These are phyloP conservation scores for Penicillium longicatenatum DNA, from an alignment of 495 filamentous ascomycete genomes.

Conservation along the genomic window DNA sequence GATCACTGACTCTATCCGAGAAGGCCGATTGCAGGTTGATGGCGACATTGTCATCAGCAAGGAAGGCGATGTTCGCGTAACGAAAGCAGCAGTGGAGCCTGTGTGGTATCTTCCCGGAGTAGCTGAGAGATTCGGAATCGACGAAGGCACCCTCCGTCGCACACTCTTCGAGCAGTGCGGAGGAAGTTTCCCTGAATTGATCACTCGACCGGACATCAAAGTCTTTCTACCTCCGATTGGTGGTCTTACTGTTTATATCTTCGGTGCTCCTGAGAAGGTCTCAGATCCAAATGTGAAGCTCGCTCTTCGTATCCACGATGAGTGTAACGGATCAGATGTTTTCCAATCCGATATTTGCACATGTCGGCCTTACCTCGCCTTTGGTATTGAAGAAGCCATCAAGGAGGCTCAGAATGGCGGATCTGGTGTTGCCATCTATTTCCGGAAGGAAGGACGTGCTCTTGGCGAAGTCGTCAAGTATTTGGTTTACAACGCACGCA, in stretches of 20 bases:
- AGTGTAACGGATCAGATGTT: conserved; percentile 97
- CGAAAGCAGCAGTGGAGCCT: conserved; percentile 95
- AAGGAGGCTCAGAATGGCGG: conserved; percentile 95
- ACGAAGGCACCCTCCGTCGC: conserved; percentile 83
- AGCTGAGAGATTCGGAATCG: conserved; percentile 91
- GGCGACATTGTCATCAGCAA: conserved; percentile 88
- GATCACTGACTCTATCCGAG: conserved; percentile 81
- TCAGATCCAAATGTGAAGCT: conserved; percentile 81
- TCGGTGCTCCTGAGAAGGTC: conserved; percentile 92
- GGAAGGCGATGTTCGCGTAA: conserved; percentile 85
- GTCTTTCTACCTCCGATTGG: conserved; percentile 95
- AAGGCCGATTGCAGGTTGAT: conserved; percentile 79
- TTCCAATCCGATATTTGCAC: conserved; percentile 99
- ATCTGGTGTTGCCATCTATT: conserved; percentile 96
- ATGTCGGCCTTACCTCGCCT: conserved; percentile 94
- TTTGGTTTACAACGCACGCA: conserved; percentile 93
- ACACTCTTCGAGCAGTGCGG: conserved; percentile 94
- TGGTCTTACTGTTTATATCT: conserved; percentile 96
- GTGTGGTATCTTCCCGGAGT: conserved; percentile 96
- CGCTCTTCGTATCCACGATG: conserved; percentile 92
- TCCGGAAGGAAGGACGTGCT: conserved; percentile 95
- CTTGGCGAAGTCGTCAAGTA: conserved; percentile 97
- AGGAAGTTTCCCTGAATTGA: conserved; percentile 87
- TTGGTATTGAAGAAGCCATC: conserved; percentile 94
- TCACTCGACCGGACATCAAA: conserved; percentile 92